phyloP scores from a whole-genome alignment of 768 basidiomycete species.

The Fomitopsis pulvina region DNA sequence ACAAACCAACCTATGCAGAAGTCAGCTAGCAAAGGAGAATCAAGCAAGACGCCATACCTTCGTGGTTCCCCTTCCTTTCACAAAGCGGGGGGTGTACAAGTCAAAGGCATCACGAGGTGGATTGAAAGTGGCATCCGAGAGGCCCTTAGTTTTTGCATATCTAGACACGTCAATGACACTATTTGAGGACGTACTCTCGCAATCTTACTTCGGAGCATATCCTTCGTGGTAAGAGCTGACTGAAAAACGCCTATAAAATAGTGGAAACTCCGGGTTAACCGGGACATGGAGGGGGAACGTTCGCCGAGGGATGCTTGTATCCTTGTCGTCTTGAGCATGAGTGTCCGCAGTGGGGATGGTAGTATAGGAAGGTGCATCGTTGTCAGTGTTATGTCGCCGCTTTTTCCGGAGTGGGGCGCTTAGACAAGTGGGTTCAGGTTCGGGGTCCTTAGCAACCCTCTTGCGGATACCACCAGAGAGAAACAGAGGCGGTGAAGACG shows the following conservation, averaged over 20 bases:
- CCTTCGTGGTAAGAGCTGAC: conserved; percentile 47
- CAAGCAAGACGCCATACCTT: conserved; percentile 32
- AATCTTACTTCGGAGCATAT: conserved; percentile 32
- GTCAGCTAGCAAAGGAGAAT: neutral
- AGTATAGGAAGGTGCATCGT: neutral
- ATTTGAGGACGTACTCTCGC: neutral
- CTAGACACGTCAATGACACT: neutral
- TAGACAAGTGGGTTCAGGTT: neutral
- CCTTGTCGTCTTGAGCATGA: neutral
- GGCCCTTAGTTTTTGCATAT: conserved; percentile 6
- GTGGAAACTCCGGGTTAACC: conserved; percentile 43
- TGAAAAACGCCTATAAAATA: conserved; percentile 69
- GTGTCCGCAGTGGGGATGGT: neutral
- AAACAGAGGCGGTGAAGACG: conserved; percentile 9
- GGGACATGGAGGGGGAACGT: conserved; percentile 45
- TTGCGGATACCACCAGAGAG: neutral
- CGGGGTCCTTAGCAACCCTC: neutral
- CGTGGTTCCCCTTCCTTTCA: conserved; percentile 56
- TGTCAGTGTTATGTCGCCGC: neutral
- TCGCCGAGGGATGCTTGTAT: conserved; percentile 31
- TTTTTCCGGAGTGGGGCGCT: neutral
- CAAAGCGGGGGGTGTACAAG: conserved; percentile 74
- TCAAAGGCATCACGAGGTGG: conserved; percentile 54
- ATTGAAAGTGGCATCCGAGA: conserved; percentile 45
- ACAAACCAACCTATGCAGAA: conserved; percentile 44